Percentiles rank a stretch among this genome's conserved stretches.
These are phyloP conservation scores for Aspergillus vadensis DNA, from an alignment of 2,329 filamentous ascomycete genomes.

Conservation along the genomic window DNA sequence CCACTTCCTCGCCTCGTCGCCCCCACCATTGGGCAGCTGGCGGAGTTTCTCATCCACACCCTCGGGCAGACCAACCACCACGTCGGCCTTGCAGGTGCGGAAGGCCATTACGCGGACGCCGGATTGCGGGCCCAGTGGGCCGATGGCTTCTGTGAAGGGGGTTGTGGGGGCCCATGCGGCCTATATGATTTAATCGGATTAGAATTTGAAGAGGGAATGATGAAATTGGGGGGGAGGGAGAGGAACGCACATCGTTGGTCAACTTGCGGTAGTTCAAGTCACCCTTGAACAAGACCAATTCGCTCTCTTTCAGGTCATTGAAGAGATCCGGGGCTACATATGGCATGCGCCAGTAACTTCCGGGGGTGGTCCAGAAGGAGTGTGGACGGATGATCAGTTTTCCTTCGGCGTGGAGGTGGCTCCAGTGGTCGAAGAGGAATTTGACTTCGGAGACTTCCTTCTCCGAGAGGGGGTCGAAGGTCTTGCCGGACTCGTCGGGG, in stretches of 20 bases:
- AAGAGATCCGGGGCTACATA: constrained; percentile 66
- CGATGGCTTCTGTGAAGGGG: constrained; percentile 80
- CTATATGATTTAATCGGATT: constrained; percentile 42
- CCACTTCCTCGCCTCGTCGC: constrained; percentile 75
- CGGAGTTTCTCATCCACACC: constrained; percentile 82
- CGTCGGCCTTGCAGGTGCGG: constrained; percentile 94
- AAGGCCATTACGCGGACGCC: constrained; percentile 83
- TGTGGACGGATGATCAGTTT: constrained; percentile 82
- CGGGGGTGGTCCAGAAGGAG: constrained; percentile 84
- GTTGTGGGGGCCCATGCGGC: constrained; percentile 84
- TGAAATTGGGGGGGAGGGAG: not conserved
- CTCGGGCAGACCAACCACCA: constrained; percentile 81
- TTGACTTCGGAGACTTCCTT: constrained; percentile 67
- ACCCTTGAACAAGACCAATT: constrained; percentile 94
- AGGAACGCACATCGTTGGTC: constrained; percentile 73
- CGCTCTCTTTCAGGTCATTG: constrained; percentile 76
- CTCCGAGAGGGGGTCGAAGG: constrained; percentile 64
- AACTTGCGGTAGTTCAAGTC: constrained; percentile 96
- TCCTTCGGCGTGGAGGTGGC: constrained; percentile 75
- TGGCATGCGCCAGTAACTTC: constrained; percentile 87
- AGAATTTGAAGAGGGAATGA: not conserved
- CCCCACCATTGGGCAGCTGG: constrained; percentile 68
- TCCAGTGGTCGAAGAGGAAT: constrained; percentile 84
- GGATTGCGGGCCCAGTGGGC: constrained; percentile 77
- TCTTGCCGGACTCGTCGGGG: constrained; percentile 64